Evolutionary conservation across 1,284 basidiomycete species (phyloP).

Genomic region (Uromyces viciae-fabae): DNA sequence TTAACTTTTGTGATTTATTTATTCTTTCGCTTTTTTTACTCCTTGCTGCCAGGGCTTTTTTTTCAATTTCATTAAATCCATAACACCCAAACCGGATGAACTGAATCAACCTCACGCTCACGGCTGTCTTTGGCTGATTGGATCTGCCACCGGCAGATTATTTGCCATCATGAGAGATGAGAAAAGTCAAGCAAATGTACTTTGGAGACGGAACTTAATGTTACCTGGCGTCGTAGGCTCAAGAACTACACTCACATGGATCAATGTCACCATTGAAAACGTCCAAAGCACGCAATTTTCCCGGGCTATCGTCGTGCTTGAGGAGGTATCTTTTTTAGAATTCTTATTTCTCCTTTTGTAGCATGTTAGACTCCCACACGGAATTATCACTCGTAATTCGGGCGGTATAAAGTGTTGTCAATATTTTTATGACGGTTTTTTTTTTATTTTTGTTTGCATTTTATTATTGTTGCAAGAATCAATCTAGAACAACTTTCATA

Average conservation of each 20-base stretch:
- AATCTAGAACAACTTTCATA: neutral
- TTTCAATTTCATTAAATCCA: neutral
- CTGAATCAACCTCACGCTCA: neutral
- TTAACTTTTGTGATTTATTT: neutral
- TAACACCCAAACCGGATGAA: neutral
- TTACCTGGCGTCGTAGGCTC: neutral
- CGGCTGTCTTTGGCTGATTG: slow-evolving; percentile 37
- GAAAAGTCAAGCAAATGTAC: neutral
- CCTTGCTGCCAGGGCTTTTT: neutral
- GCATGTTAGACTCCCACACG: too few relatives aligned
- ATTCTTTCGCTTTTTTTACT: neutral
- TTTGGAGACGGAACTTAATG: slow-evolving; percentile 35
- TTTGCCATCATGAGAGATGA: slow-evolving; percentile 28
- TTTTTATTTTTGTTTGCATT: too few relatives aligned
- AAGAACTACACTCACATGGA: neutral
- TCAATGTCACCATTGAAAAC: neutral
- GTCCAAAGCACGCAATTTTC: neutral
- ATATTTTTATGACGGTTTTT: too few relatives aligned
- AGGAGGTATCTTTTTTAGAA: neutral
- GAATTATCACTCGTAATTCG: too few relatives aligned
- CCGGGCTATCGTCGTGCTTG: neutral
- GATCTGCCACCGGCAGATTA: slow-evolving; percentile 32
- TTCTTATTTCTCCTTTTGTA: too few relatives aligned
- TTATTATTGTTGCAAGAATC: too few relatives aligned
- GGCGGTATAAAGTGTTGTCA: too few relatives aligned